Evolutionary conservation across 1,284 basidiomycete species (phyloP).

Genomic region (Limonomyces culmigenus): DNA sequence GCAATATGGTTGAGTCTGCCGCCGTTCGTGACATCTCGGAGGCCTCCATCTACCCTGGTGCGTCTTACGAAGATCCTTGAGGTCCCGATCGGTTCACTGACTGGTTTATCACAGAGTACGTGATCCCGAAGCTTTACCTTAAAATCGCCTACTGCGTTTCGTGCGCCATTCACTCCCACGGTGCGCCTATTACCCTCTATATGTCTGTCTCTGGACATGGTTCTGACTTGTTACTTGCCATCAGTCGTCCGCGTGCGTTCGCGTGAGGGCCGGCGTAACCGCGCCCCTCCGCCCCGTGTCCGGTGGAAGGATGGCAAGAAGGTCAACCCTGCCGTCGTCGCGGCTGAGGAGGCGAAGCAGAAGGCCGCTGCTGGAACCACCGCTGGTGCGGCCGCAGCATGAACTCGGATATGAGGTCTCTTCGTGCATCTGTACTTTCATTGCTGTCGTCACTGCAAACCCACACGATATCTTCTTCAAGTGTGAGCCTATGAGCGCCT

Average conservation of each 20-base stretch:
- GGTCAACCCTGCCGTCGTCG: slow-evolving; percentile 58
- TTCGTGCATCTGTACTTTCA: no score
- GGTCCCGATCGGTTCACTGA: slow-evolving; percentile 2
- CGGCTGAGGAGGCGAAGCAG: slow-evolving; percentile 30
- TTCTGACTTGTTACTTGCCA: neutral
- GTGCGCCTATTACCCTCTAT: slow-evolving; percentile 23
- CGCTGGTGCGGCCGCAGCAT: no score
- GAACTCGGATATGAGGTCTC: no score
- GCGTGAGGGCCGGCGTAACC: slow-evolving; percentile 85
- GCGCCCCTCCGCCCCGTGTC: slow-evolving; percentile 87
- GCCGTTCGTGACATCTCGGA: slow-evolving; percentile 97
- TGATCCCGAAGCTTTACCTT: slow-evolving; percentile 96
- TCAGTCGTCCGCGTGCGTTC: slow-evolving; percentile 91
- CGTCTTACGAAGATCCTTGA: slow-evolving; percentile 1
- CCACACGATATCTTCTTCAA: neutral
- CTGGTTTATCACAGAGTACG: slow-evolving; percentile 59
- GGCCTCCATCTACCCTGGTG: slow-evolving; percentile 86
- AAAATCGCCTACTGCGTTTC: slow-evolving; percentile 99
- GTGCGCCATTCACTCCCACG: slow-evolving; percentile 98
- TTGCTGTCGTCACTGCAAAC: neutral
- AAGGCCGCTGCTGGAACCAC: slow-evolving; percentile 12
- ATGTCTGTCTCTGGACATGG: slow-evolving; percentile 2
- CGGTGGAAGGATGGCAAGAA: slow-evolving; percentile 99
- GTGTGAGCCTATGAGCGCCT: no score
- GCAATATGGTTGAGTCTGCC: slow-evolving; percentile 99